These are phyloP conservation scores for Vitellaria paradoxa DNA, from an alignment of 179 eudicot species.

Conservation along the genomic window DNA sequence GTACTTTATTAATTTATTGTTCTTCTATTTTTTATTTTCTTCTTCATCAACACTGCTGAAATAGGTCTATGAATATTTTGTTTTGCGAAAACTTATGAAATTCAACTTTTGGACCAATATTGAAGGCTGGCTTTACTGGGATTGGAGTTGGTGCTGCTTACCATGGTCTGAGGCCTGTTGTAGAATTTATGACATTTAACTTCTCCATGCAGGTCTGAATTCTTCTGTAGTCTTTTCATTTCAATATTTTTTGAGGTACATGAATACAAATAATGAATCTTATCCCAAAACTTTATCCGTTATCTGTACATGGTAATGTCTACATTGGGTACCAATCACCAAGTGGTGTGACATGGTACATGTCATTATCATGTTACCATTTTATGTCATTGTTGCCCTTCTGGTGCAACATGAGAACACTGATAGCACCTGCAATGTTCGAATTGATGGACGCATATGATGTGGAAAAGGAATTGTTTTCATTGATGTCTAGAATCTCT, in stretches of 20 bases:
- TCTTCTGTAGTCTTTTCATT: background rate
- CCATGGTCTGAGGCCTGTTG: slow-evolving; percentile 64
- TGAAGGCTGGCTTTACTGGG: slow-evolving; percentile 94
- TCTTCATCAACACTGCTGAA: background rate
- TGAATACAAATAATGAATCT: background rate
- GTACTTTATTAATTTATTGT: background rate
- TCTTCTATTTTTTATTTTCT: background rate
- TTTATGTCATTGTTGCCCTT: background rate
- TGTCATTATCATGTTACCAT: background rate
- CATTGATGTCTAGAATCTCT: too few relatives aligned
- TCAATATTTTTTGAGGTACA: background rate
- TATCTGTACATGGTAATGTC: background rate
- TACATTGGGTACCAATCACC: background rate
- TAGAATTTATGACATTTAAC: slow-evolving; percentile 95
- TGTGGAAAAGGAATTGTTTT: too few relatives aligned
- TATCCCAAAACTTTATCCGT: background rate
- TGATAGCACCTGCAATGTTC: background rate
- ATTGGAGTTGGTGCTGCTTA: slow-evolving; percentile 95
- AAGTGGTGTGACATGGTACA: background rate
- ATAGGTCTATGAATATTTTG: background rate
- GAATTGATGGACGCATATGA: background rate
- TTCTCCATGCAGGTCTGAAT: slow-evolving; percentile 88
- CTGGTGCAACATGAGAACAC: background rate
- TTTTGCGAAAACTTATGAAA: background rate
- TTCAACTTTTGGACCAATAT: background rate